A percentile compares a stretch with the other conserved stretches of the same genome.
Conservation (phyloP, 2,329 filamentous ascomycete genomes). For the Phymatotrichopsis omnivora region DNA sequence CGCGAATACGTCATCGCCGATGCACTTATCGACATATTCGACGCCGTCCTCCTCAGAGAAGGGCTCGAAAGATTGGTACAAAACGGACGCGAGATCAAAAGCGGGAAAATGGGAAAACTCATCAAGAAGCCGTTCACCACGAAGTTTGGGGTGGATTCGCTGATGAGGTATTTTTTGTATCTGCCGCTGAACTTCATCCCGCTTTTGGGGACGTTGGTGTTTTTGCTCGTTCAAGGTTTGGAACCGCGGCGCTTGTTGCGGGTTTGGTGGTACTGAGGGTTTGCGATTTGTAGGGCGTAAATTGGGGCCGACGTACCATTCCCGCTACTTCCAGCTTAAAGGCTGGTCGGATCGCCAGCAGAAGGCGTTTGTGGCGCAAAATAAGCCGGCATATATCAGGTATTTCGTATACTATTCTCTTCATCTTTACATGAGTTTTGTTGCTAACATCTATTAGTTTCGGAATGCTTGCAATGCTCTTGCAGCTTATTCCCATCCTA, state of each 20-base stretch:
- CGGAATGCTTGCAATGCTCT: slow-evolving; percentile 59
- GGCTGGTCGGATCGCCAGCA: slow-evolving; percentile 58
- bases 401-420: slow-evolving; percentile 40
- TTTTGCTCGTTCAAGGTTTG: slow-evolving; percentile 63
- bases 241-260: neutral
- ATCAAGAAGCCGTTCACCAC: slow-evolving; percentile 46
- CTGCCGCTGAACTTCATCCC: slow-evolving; percentile 90
- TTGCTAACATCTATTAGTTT: slow-evolving; percentile 48
- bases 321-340: slow-evolving; percentile 84
- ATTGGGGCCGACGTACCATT: slow-evolving; percentile 45
- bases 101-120: slow-evolving; percentile 48
- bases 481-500: slow-evolving; percentile 75
- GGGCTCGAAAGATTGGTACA: slow-evolving; percentile 54
- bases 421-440: slow-evolving; percentile 3
- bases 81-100: slow-evolving; percentile 62
- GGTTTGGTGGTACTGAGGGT: neutral
- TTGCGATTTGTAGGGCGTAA: slow-evolving; percentile 36
- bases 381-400: slow-evolving; percentile 71
- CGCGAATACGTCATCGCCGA: slow-evolving; percentile 70
- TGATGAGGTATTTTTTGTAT: slow-evolving; percentile 74
- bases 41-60: slow-evolving; percentile 53
- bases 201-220: slow-evolving; percentile 71
- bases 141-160: slow-evolving; percentile 46
- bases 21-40: slow-evolving; percentile 78
- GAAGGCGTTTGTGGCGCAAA: slow-evolving; percentile 57